Evolutionary conservation across 805 yeast species (phyloP), one percentile per base, ranked within the genome.

Genomic region (Hanseniaspora mollemarum): DNA sequence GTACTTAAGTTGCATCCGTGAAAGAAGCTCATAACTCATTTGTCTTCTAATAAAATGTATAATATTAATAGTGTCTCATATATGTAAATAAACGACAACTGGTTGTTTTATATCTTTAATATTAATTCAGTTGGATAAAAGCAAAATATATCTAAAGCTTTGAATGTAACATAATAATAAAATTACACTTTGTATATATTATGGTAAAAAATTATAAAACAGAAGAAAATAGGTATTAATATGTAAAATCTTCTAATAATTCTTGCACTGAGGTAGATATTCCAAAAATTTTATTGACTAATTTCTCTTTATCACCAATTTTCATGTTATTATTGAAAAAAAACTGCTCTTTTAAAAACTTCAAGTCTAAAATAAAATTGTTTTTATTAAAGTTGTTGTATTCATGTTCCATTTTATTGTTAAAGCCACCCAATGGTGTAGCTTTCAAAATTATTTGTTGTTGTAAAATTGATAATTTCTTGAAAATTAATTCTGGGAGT

Each of bases 401-500:
- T 16, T 48, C 51, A 35, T 48, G 51, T 57, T 81, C 81, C 71
- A 77, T 68, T 55, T 75, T 72, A 2, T 95, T 94, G 61, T 90
- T 92, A 56, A 92, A 67, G 0, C 96, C 96, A 46, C 83, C 80
- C 52, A 69, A 65, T 55, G 83, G 87, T 35, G 70, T 71, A 52
- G 83, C 84, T 57, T 83, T 83, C 51, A 88, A 96, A 33, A 75
- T 74, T 46, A 92, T 67, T 58, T 87, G 96, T 64, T 87, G 95
- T 61, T 88, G 96, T 19, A 90, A 69, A 32, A 87, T 80, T 60
- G 83, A 85, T 60, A 92, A 71, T 53, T 94, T 71, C 63, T 96
- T 74, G 65, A 87, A 92, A 12, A 78, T 72, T 2, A 77, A 67
- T 61, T 92, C 97, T 37, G 74, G 68, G 12, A 87, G 68, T 0